Base-by-base conservation (phyloP, 257 asterid genomes). In the Agastache rugosa region DNA sequence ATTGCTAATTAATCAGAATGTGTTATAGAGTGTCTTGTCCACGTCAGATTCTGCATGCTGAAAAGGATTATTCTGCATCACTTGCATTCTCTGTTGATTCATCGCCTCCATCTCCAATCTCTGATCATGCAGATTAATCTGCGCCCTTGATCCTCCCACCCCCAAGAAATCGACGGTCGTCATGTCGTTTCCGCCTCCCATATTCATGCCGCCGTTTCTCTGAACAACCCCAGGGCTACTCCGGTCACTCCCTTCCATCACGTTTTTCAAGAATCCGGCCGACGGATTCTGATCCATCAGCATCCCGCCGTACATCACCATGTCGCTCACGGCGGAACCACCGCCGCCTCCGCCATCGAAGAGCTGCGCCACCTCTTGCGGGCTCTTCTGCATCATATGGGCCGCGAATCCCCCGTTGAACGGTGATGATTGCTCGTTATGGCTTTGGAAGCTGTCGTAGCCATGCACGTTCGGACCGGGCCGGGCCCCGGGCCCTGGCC, bases 111-210 rank as follows among this genome's bases (percentile, higher is more conserved):
- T 19, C 41, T 85, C 88, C 77, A 81, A 5, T 34, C 87, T 75
- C 71, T 75, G 88, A 34, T 75, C 87, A 23, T 82, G 91, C 47
- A 81, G 11, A 27, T 34, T 9, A 71, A 73, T 80, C 60, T 60
- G 85, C 3, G 87, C 73, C 75, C 90, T 74, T 3, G 96, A 78
- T 64, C 93, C 95, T 34, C 97, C 97, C 0, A 89, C 83, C 25
- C 97, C 98, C 80, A 93, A 65, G 89, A 93, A 91, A 84, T 93
- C 98, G 1, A 93, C 96, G 14, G 97, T 91, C 82, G 83, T 81
- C 78, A 89, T 82, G 31, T 84, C 88, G 19, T 75, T 71, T 10
- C 83, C 87, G 11, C 81, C 84, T 14, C 73, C 84, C 25, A 87
- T 31, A 35, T 85, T 67, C 44, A 16, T 8, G 3, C 25, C 16